Evolutionary conservation across 345 rosid genomes (phyloP), one percentile per base, ranked within the genome.

Genomic region (Corymbia maculata): DNA sequence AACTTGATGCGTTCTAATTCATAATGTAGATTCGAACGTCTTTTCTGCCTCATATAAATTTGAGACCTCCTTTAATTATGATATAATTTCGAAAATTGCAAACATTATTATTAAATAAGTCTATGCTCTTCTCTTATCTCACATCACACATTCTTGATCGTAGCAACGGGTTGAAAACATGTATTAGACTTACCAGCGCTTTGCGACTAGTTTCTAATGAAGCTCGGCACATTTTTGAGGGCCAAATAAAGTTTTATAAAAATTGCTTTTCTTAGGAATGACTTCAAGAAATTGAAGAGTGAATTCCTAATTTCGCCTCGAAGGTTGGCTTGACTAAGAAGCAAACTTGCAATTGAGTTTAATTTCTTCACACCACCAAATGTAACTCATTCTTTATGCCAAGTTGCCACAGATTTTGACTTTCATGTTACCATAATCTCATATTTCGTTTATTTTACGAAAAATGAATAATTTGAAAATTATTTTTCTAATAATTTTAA

Each of bases 401-500:
- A 3, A 68, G 44, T 36, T 4, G 13, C 4, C 82, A 8, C 17
- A 36, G 13, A 19, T 26, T 9, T 36, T 1, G 47, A 70, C 49
- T 70, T 17, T 9, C 0, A 47, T 32, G 1, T 36, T 0, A 36
- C 44, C 1, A 1, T 70, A n/a, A 13, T n/a, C 15, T 64, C 28
- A 55, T 5, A 55, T 5, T 55, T 36, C 1, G 7, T n/a, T 0
- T 55, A 55, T 55, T 55, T 55, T 8, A 55, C 22, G 0, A 22
- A 22, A 55, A 55, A 55, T 55, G 21, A 55, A 55, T 55, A 0
- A 55, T 55, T 55, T 22, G 5, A 0, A 36, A 36, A 36, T 36
- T 36, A 36, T 36, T 36, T 36, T 36, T 36, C 42, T 36, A 36
- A 36, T 36, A 36, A 36, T 36, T 36, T 2, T 36, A 36, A 36